Conservation (phyloP, 371 early-diverging fungal species). For the Zychaea mexicana region DNA sequence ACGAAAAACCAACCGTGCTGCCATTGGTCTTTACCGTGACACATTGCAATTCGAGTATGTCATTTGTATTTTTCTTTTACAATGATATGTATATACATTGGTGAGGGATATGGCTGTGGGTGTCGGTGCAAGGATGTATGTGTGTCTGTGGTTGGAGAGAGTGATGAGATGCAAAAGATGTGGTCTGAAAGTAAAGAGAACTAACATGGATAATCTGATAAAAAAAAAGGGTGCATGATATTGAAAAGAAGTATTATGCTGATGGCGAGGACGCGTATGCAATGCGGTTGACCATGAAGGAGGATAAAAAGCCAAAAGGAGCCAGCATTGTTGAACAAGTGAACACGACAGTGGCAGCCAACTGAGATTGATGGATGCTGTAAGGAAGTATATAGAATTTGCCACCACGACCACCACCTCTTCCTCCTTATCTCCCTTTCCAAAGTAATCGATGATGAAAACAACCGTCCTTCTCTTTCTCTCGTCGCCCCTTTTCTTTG, state of each 20-base stretch:
- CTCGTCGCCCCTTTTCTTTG: not conserved
- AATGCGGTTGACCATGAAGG: conserved; percentile 65
- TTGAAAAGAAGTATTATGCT: conserved; percentile 96
- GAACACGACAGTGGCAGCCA: conserved; percentile 29
- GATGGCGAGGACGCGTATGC: conserved; percentile 95
- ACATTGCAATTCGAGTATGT: conserved; percentile 89
- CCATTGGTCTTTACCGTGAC: conserved; percentile 89
- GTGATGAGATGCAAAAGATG: not conserved
- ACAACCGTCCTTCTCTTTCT: not conserved
- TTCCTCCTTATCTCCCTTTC: not conserved
- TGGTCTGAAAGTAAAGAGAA: not conserved
- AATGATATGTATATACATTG: not conserved
- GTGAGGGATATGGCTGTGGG: not conserved
- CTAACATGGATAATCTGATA: not conserved
- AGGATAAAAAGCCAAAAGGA: conserved; percentile 26
- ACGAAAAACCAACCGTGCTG: conserved; percentile 92
- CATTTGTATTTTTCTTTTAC: not conserved
- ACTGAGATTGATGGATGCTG: no score
- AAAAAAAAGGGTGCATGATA: conserved; percentile 71
- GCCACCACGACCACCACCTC: no score
- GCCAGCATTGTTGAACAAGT: conserved; percentile 42
- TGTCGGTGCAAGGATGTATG: no score
- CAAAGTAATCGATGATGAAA: not conserved
- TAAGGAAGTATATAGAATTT: not conserved
- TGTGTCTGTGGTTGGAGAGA: not conserved